A percentile compares a stretch with the other conserved stretches of the same genome.
phyloP scores from a whole-genome alignment of 2,329 filamentous ascomycete species.

The Rhinocladiella similis region DNA sequence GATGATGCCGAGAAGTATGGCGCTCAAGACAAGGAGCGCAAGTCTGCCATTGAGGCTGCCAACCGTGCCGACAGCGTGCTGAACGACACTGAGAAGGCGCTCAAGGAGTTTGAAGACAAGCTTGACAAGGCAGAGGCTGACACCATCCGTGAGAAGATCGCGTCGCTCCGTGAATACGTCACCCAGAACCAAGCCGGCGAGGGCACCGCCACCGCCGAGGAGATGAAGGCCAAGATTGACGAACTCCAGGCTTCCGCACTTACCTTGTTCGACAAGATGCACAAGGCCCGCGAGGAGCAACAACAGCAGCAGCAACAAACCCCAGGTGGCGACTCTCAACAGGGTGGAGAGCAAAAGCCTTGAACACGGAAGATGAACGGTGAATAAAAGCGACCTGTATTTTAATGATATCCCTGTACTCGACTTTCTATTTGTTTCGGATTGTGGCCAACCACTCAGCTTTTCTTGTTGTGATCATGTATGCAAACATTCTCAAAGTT shows the following conservation, averaged over 20 bases:
- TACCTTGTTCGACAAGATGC: constrained; percentile 99
- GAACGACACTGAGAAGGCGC: constrained; percentile 96
- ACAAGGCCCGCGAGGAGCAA: constrained; percentile 81
- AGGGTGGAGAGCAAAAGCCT: constrained; percentile 41
- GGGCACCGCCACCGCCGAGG: constrained; percentile 77
- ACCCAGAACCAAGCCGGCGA: constrained; percentile 94
- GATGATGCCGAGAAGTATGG: constrained; percentile 96
- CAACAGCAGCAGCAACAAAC: constrained; percentile 54
- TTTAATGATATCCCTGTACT: constrained; percentile 32
- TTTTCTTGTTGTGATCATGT: constrained; percentile 10
- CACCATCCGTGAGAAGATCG: constrained; percentile 90
- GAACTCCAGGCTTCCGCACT: constrained; percentile 94
- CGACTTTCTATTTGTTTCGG: constrained; percentile 18
- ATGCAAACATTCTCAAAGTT: constrained; percentile 4
- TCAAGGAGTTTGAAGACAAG: constrained; percentile 94
- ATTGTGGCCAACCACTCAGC: constrained; percentile 1
- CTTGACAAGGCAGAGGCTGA: constrained; percentile 96
- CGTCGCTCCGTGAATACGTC: constrained; percentile 80
- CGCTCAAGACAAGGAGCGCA: constrained; percentile 94
- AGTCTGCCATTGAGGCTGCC: constrained; percentile 89
- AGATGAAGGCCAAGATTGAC: constrained; percentile 98
- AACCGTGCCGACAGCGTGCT: constrained; percentile 96
- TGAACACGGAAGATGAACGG: constrained; percentile 38
- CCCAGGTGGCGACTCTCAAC: constrained; percentile 33
- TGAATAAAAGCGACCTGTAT: constrained; percentile 25